A percentile compares a stretch with the other conserved stretches of the same genome.
Evolutionary conservation across 495 filamentous ascomycete genomes (phyloP).

Genomic region (Penicillium riverlandense): DNA sequence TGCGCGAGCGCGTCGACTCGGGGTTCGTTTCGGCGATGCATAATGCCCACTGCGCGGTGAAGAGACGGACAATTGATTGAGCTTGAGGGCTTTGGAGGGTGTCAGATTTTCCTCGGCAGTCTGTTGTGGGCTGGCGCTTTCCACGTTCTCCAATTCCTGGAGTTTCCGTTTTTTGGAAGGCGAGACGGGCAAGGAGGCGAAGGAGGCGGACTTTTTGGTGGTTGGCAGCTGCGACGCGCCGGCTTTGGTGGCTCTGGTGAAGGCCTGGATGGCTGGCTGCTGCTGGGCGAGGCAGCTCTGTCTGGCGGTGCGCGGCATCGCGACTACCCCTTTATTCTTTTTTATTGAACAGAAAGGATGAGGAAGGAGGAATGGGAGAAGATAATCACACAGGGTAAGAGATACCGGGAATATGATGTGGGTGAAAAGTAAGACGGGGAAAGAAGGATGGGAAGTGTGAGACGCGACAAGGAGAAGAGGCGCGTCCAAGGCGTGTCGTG

Average conservation of each 20-base stretch:
- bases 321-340: conserved; percentile 16
- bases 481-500: conserved; percentile 10
- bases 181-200: conserved; percentile 18
- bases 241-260: conserved; percentile 38
- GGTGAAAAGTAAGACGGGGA: conserved; percentile 4
- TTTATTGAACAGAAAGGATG: neutral
- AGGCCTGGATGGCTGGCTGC: conserved; percentile 32
- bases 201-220: conserved; percentile 12
- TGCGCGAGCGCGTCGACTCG: conserved; percentile 10
- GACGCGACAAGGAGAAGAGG: conserved; percentile 4
- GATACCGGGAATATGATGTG: conserved; percentile 9
- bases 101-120: conserved; percentile 18
- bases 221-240: conserved; percentile 16
- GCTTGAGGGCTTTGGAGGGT: conserved; percentile 35
- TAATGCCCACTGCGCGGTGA: conserved; percentile 34
- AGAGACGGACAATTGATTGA: conserved; percentile 30
- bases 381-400: conserved; percentile 20
- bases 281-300: conserved; percentile 23
- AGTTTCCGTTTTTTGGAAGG: conserved; percentile 44
- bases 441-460: conserved; percentile 3
- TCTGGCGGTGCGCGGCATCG: conserved; percentile 32
- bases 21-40: conserved; percentile 17
- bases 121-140: conserved; percentile 8
- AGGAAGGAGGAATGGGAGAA: conserved; percentile 4
- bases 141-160: conserved; percentile 33